Evolutionary conservation across 2,329 filamentous ascomycete species (phyloP).

Genomic region (Dactylonectria macrodidyma): DNA sequence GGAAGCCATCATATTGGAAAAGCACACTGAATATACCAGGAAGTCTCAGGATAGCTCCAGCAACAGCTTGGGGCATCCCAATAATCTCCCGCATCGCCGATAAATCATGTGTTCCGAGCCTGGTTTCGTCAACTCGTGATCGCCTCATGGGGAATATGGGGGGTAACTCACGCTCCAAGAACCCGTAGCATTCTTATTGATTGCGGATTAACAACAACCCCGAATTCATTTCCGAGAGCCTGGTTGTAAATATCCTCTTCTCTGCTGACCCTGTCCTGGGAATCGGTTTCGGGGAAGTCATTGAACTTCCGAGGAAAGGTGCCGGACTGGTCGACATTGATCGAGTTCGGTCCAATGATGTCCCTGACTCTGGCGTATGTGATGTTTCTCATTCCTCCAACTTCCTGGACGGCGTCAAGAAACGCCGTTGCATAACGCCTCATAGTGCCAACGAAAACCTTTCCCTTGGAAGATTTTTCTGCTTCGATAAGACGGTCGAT

Average conservation of each 20-base stretch:
- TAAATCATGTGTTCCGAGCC: slow-evolving; percentile 27
- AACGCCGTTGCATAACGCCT: slow-evolving; percentile 73
- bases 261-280: slow-evolving; percentile 4
- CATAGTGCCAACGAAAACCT: slow-evolving; percentile 73
- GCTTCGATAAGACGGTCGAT: slow-evolving; percentile 64
- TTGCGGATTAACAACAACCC: slow-evolving; percentile 17
- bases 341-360: slow-evolving; percentile 65
- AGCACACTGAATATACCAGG: slow-evolving; percentile 41
- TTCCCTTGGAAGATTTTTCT: slow-evolving; percentile 58
- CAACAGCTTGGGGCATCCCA: slow-evolving; percentile 30
- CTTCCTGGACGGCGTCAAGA: slow-evolving; percentile 66
- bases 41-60: slow-evolving; percentile 22
- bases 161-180: slow-evolving; percentile 19
- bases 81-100: slow-evolving; percentile 32
- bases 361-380: slow-evolving; percentile 66
- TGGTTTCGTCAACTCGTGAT: background rate
- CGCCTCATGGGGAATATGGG: background rate
- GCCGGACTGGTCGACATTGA: slow-evolving; percentile 64
- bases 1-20: slow-evolving; percentile 54
- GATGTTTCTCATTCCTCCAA: slow-evolving; percentile 65
- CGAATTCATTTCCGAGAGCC: slow-evolving; percentile 36
- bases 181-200: slow-evolving; percentile 14
- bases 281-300: slow-evolving; percentile 30
- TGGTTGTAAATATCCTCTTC: slow-evolving; percentile 35
- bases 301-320: slow-evolving; percentile 60